Percentiles rank a stretch among this genome's conserved stretches.
These are phyloP conservation scores for Apiospora marii DNA, from an alignment of 2,329 filamentous ascomycete species.

Conservation along the genomic window DNA sequence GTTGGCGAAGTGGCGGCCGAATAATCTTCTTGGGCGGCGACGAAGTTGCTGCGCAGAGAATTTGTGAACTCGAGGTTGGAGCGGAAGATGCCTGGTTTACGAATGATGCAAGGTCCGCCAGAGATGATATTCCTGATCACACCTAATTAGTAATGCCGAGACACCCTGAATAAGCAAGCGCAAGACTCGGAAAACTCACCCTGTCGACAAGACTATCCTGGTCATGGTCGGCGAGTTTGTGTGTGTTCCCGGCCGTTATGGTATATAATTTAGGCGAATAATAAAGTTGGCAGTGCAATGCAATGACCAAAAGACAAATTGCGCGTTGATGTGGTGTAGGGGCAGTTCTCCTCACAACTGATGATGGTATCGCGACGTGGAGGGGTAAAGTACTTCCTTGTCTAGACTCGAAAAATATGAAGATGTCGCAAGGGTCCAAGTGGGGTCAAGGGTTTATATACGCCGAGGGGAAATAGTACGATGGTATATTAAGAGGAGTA, in stretches of 20 bases:
- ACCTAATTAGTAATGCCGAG: conserved; percentile 37
- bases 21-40: conserved; percentile 73
- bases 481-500: conserved; percentile 7
- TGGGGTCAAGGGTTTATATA: background rate
- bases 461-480: background rate
- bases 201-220: conserved; percentile 85
- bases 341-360: background rate
- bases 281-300: background rate
- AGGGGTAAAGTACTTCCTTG: background rate
- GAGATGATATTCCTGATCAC: conserved; percentile 79
- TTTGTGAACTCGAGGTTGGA: conserved; percentile 95
- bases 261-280: background rate
- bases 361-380: conserved; percentile 19
- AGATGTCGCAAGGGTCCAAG: conserved; percentile 16
- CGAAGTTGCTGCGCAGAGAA: conserved; percentile 84
- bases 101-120: conserved; percentile 82
- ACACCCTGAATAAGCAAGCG: conserved; percentile 22
- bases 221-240: conserved; percentile 57
- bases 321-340: background rate
- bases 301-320: background rate
- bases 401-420: conserved; percentile 10
- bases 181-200: conserved; percentile 61
- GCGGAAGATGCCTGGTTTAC: conserved; percentile 77
- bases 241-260: background rate
- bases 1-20: conserved; percentile 39